These are phyloP conservation scores for Lojkania enalia DNA, from an alignment of 2,329 filamentous ascomycete genomes.

Conservation along the genomic window DNA sequence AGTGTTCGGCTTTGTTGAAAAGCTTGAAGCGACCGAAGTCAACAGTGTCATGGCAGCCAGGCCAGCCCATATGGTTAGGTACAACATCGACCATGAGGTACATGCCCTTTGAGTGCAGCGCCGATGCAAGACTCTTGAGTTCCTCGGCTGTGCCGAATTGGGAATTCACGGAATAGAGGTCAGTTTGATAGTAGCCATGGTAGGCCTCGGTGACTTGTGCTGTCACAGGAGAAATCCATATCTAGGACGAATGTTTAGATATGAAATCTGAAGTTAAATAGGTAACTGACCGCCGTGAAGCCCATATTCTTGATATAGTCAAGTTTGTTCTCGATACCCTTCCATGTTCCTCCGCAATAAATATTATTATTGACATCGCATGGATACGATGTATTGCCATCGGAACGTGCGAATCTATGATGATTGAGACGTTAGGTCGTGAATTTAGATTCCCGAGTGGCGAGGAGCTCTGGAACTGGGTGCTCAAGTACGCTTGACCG, in stretches of 20 bases:
- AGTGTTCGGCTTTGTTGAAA: conserved; percentile 11
- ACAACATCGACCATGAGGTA: conserved; percentile 55
- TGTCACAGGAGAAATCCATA: conserved; percentile 44
- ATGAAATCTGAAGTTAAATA: neutral
- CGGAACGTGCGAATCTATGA: conserved; percentile 10
- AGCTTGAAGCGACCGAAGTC: conserved; percentile 11
- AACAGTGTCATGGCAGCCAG: conserved; percentile 16
- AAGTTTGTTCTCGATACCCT: conserved; percentile 47
- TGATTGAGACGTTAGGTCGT: neutral
- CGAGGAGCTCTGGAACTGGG: no score
- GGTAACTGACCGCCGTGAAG: conserved; percentile 41
- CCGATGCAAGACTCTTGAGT: conserved; percentile 45
- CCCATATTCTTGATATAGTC: conserved; percentile 55
- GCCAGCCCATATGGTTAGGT: conserved; percentile 44
- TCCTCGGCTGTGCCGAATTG: conserved; percentile 51
- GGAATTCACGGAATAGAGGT: conserved; percentile 49
- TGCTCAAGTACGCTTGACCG: no score
- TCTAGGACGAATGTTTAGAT: conserved; percentile 5
- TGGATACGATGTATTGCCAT: conserved; percentile 12
- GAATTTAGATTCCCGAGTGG: no score
- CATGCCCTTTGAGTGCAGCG: conserved; percentile 42
- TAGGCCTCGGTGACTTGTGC: conserved; percentile 46
- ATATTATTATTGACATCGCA: conserved; percentile 11
- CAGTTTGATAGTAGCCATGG: conserved; percentile 51
- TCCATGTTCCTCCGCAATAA: conserved; percentile 54